phyloP scores from a whole-genome alignment of 2,329 filamentous ascomycete genomes.

The Anthostomella pinea region DNA sequence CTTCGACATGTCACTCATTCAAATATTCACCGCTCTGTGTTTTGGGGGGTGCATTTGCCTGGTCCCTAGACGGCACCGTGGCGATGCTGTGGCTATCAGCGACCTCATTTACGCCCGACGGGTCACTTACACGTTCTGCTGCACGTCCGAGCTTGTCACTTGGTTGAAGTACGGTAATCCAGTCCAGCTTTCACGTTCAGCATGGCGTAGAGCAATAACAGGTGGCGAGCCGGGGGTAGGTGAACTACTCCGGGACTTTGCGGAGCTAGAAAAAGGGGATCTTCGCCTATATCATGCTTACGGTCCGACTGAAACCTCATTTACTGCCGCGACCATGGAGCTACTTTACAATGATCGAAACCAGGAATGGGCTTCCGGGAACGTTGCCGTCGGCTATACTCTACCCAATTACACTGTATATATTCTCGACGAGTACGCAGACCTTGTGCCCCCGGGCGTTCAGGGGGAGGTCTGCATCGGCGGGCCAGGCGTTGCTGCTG shows the following conservation, averaged over 20 bases:
- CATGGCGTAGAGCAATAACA: not conserved
- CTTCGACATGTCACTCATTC: conserved; percentile 41
- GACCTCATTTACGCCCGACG: conserved; percentile 30
- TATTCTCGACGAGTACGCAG: conserved; percentile 8
- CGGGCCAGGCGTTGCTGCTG: conserved; percentile 7
- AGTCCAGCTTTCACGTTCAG: conserved; percentile 12
- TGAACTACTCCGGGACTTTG: conserved; percentile 12
- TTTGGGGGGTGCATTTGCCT: conserved; percentile 38
- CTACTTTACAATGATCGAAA: conserved; percentile 3
- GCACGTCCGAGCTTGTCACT: conserved; percentile 35
- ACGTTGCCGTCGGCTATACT: conserved; percentile 5
- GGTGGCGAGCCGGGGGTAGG: conserved; percentile 18
- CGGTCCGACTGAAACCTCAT: conserved; percentile 30
- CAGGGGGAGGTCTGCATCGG: conserved; percentile 11
- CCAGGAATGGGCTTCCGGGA: conserved; percentile 2
- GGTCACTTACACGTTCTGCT: conserved; percentile 34
- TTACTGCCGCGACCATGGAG: too few species aligned
- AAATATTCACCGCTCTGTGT: conserved; percentile 35
- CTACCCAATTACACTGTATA: conserved; percentile 11
- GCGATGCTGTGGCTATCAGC: conserved; percentile 34
- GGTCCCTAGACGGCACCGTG: conserved; percentile 27
- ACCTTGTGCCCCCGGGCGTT: conserved; percentile 7
- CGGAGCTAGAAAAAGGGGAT: conserved; percentile 3
- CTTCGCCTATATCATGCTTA: conserved; percentile 25
- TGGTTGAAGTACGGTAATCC: conserved; percentile 26